Base-by-base conservation (phyloP, 805 yeast genomes). In the Nakazawaea wyomingensis region DNA sequence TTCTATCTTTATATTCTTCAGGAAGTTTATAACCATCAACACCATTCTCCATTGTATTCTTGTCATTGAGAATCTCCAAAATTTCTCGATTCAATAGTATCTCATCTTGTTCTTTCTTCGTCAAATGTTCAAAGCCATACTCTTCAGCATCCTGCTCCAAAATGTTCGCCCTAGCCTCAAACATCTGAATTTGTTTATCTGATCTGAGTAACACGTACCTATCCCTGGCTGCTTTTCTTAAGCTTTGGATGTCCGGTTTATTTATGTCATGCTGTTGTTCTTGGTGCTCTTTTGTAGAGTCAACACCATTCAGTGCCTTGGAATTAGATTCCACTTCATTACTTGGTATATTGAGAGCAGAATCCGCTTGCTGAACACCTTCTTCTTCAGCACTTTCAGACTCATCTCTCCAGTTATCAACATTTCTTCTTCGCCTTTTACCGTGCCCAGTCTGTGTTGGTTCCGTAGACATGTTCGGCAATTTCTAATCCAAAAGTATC, bases 101-200 rank as follows among this genome's bases (percentile, higher is more conserved):
- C 37, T 80, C 82, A n/a, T 66, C 57, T 37, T 65, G 72, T 48
- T 82, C 86, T 18, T 57, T 56, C 19, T 53, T 52, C 1, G 78
- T 65, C 16, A 82, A 53, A 17, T 70, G 65, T 2, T 68, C 64
- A 82, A 82, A 77, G 1, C 85, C 85, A 50, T 71, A 63, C 46
- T 63, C 53, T 14, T 64, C 52, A 14, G 78, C 68, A 52, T 76
- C 79, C 13, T 62, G 60, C 51, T 78, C 82, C 28, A 72, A 61
- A 8, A 66, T 72, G 3, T 55, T 57, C 11, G 82, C 61, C 39
- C 80, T 85, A 19, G 60, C 60, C 35, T 68, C 65, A 13, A 79
- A 44, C 13, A 72, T 52, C 10, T 62, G 50, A 14, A 71, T 54
- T 50, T 73, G 69, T 48, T 71, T 68, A 43, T 66, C 65, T 45